phyloP scores from a whole-genome alignment of 495 filamentous ascomycete species.

The Talaromyces proteolyticus region DNA sequence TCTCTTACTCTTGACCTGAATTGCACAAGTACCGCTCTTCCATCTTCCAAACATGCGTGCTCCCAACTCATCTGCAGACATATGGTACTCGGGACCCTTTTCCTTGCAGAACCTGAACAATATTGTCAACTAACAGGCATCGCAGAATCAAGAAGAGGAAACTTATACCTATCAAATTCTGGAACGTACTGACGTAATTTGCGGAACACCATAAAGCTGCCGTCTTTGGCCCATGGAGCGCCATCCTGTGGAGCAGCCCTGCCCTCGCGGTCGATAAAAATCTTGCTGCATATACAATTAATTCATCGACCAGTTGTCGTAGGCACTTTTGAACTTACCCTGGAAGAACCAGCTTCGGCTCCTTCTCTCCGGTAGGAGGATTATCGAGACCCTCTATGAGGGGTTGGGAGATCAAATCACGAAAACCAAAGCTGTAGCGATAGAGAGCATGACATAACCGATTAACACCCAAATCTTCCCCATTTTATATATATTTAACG shows the following conservation, averaged over 20 bases:
- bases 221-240: constrained; percentile 22
- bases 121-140: background rate
- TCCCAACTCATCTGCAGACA: constrained; percentile 18
- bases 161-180: constrained; percentile 19
- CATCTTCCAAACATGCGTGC: constrained; percentile 30
- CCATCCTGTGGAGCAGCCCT: background rate
- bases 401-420: constrained; percentile 26
- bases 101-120: background rate
- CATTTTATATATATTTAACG: background rate
- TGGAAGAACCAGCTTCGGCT: constrained; percentile 11
- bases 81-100: background rate
- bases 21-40: constrained; percentile 22
- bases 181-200: constrained; percentile 26
- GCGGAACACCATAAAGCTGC: constrained; percentile 32
- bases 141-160: constrained; percentile 4
- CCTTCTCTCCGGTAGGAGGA: constrained; percentile 3
- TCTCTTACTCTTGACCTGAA: background rate
- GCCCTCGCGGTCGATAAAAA: background rate
- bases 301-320: background rate
- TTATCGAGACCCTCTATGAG: constrained; percentile 19
- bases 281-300: background rate
- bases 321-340: constrained; percentile 13
- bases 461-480: background rate
- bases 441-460: background rate
- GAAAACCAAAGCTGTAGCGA: constrained; percentile 21